Evolutionary conservation across 2,329 filamentous ascomycete genomes (phyloP), one percentile per base, ranked within the genome.

Genomic region (Myrmaecium sp.): DNA sequence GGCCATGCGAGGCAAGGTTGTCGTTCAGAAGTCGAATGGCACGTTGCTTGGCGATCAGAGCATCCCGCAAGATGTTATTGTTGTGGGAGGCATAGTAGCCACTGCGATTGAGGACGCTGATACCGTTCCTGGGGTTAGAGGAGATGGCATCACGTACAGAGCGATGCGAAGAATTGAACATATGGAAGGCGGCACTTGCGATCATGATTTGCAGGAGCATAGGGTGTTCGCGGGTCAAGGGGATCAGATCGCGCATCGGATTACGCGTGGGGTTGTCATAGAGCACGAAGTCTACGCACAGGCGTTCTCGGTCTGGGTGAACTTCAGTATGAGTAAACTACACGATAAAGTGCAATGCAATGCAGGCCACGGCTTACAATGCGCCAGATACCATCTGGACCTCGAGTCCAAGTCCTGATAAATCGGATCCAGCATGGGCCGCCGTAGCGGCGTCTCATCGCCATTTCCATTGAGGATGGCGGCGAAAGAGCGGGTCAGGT

Each of bases 271-370:
- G 47, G 15, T 49, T 41, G 16, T 62, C 55, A 38, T 63, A 60
- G 4, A 62, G 44, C 1, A 61, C 54, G 32, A 70, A 55, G 36
- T 69, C 65, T 41, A 60, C 57, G 42, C 64, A 69, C 30, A 71
- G 48, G 20, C 59, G 44, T n/a, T 42, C 13, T 22, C n/a, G n/a
- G n/a, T n/a, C n/a, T n/a, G n/a, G 15, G n/a, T 25, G 25, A 24
- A 15, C 11, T 7, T 12, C 8, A 15, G 18, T 21, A 21, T 13
- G 7, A 10, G 11, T 14, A 10, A 16, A 16, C 15, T 20, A n/a
- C n/a, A n/a, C n/a, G n/a, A n/a, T n/a, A n/a, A n/a, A n/a, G n/a
- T n/a, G n/a, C n/a, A n/a, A n/a, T n/a, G n/a, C n/a, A n/a, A n/a
- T n/a, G n/a, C n/a, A n/a, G n/a, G n/a, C n/a, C n/a, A n/a, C n/a